phyloP scores from a whole-genome alignment of 2,329 filamentous ascomycete genomes.

The Epichloe gansuensis region DNA sequence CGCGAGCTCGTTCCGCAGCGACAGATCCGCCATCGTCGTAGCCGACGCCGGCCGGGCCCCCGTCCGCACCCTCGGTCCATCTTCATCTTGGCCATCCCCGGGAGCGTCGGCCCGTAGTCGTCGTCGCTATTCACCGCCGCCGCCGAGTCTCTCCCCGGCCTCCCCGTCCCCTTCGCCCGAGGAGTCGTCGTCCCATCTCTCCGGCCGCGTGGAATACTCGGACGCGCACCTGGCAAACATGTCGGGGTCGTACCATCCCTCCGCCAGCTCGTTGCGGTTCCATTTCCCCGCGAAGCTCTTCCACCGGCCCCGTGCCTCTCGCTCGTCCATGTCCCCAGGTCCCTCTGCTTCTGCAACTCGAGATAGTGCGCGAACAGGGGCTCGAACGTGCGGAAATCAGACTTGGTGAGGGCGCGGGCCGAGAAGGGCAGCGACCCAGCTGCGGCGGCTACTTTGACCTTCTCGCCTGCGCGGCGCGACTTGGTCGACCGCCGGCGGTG shows the following conservation, averaged over 20 bases:
- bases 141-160: background rate
- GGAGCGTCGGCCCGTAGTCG: slow-evolving; percentile 38
- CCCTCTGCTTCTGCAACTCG: slow-evolving; percentile 71
- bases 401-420: slow-evolving; percentile 53
- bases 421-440: slow-evolving; percentile 45
- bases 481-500: slow-evolving; percentile 7
- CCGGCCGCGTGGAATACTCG: slow-evolving; percentile 9
- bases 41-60: slow-evolving; percentile 66
- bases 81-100: slow-evolving; percentile 1
- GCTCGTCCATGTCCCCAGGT: slow-evolving; percentile 56
- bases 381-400: slow-evolving; percentile 53
- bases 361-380: slow-evolving; percentile 75
- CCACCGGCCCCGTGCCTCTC: slow-evolving; percentile 75
- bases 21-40: slow-evolving; percentile 58
- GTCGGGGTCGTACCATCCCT: slow-evolving; percentile 86
- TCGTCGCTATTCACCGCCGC: slow-evolving; percentile 30
- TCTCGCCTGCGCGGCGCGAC: background rate
- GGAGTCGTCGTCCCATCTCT: background rate
- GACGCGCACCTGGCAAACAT: slow-evolving; percentile 38
- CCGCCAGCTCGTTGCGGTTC: slow-evolving; percentile 78
- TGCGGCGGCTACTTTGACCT: background rate
- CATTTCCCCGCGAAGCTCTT: slow-evolving; percentile 88
- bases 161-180: slow-evolving; percentile 6
- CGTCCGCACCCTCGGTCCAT: slow-evolving; percentile 11
- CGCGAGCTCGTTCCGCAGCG: slow-evolving; percentile 39